These are phyloP conservation scores for Aspergillus pseudotamarii DNA, from an alignment of 2,329 filamentous ascomycete genomes.

Conservation along the genomic window DNA sequence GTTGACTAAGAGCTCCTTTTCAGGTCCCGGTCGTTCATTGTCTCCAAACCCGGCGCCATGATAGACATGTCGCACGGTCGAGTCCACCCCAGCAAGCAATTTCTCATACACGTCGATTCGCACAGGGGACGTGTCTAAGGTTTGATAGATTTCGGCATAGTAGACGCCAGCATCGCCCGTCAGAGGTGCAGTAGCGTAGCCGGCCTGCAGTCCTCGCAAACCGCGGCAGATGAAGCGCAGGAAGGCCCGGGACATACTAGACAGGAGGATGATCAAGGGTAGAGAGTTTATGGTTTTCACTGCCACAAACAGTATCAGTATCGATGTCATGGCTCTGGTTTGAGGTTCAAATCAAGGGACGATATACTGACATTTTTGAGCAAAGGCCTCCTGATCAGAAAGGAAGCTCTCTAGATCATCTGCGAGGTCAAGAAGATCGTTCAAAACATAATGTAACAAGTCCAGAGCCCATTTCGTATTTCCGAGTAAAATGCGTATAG, in stretches of 20 bases:
- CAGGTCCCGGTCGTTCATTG: constrained; percentile 50
- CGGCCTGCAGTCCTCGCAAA: constrained; percentile 58
- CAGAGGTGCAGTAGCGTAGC: constrained; percentile 42
- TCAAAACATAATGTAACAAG: constrained; percentile 58
- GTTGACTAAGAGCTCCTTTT: constrained; percentile 57
- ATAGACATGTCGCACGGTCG: constrained; percentile 64
- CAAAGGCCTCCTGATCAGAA: constrained; percentile 38
- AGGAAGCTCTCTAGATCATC: constrained; percentile 41
- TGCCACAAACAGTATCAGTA: constrained; percentile 11
- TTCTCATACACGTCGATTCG: constrained; percentile 65
- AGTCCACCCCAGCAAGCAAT: constrained; percentile 66
- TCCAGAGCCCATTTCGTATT: constrained; percentile 80
- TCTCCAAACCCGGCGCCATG: constrained; percentile 48
- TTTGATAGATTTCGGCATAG: constrained; percentile 59
- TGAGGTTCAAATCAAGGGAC: too few relatives aligned
- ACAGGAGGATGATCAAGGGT: constrained; percentile 63
- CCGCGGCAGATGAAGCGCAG: constrained; percentile 70
- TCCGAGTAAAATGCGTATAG: constrained; percentile 71
- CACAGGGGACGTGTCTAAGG: constrained; percentile 56
- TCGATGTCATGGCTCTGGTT: not conserved
- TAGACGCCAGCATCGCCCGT: constrained; percentile 43
- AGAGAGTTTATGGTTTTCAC: constrained; percentile 44
- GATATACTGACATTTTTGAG: constrained; percentile 36
- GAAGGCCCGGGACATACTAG: constrained; percentile 73
- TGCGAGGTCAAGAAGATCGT: constrained; percentile 53